phyloP scores from a whole-genome alignment of 768 basidiomycete species.

The Lentinula boryana region DNA sequence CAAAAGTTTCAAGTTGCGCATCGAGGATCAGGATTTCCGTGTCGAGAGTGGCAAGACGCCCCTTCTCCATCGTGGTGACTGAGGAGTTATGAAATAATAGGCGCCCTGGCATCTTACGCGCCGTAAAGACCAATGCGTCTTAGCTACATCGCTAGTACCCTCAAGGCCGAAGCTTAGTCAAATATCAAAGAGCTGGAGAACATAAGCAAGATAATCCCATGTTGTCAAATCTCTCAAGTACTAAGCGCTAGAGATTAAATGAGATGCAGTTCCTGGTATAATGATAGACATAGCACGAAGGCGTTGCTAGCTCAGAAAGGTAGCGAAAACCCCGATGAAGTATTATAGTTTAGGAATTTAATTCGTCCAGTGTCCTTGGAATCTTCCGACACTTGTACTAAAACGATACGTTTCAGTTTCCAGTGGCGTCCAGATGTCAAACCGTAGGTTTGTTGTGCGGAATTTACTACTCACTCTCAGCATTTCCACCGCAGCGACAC shows the following conservation, averaged over 20 bases:
- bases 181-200: too few species aligned
- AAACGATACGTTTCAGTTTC: neutral
- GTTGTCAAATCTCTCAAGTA: too few species aligned
- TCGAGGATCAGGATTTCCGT: slow-evolving; percentile 30
- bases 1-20: slow-evolving; percentile 30
- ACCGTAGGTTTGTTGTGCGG: neutral
- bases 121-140: too few species aligned
- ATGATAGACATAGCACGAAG: neutral
- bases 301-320: neutral
- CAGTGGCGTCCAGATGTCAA: too few species aligned
- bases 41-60: slow-evolving; percentile 20
- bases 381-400: slow-evolving; percentile 63
- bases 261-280: neutral
- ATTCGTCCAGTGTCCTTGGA: slow-evolving; percentile 46
- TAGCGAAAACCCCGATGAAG: neutral
- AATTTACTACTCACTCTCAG: slow-evolving; percentile 40
- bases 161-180: too few species aligned
- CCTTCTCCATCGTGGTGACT: neutral
- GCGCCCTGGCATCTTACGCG: neutral
- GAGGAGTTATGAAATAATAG: neutral
- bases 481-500: slow-evolving; percentile 62
- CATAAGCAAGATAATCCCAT: too few species aligned
- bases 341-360: slow-evolving; percentile 8
- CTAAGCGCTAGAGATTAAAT: neutral
- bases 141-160: too few species aligned